Evolutionary conservation across 305 asterid genomes (phyloP), one percentile per base, ranked within the genome.

Genomic region (Fraxinus dipetala): DNA sequence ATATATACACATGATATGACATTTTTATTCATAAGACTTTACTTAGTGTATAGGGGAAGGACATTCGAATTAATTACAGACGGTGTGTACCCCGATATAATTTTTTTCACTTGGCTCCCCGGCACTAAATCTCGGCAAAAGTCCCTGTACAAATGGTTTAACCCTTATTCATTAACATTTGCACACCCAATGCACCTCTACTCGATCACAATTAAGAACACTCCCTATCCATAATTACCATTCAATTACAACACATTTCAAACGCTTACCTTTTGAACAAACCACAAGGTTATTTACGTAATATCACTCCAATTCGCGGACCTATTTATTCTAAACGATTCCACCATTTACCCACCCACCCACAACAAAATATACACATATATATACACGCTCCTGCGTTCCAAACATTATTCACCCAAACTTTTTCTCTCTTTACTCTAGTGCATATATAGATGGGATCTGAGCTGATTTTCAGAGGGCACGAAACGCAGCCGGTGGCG

Each of bases 401-500:
- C 30, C 4, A 22, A 35, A 65, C 18, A 65, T 61, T 61, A 61
- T 26, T 65, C 73, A 26, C 73, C 51, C 82, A 11, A 22, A 0
- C 6, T 30, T 30, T 4, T 30, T 3, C 13, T 18, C 8, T 2
- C 7, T 26, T 65, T 11, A 65, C 34, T 24, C 16, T 14, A 65
- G 34, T 26, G 35, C 14, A 26, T 76, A 24, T 32, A 76, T 43
- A 72, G 78, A 94, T 93, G 98, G 91, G 84, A 4, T 93, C 99
- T 51, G 99, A 92, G 88, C 78, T 95, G 87, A 93, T 87, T 75
- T 95, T 85, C 87, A 93, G 98, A 73, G 96, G 98, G 81, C 96
- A 92, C 82, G 98, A 93, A 81, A 76, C 95, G 77, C 92, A 85
- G 0, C 87, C 83, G 24, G 85, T 77, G 79, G 80, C 84, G 59